Evolutionary conservation across 129 eudicot species (phyloP), one percentile per base, ranked within the genome.

Genomic region (Tagetes patula): DNA sequence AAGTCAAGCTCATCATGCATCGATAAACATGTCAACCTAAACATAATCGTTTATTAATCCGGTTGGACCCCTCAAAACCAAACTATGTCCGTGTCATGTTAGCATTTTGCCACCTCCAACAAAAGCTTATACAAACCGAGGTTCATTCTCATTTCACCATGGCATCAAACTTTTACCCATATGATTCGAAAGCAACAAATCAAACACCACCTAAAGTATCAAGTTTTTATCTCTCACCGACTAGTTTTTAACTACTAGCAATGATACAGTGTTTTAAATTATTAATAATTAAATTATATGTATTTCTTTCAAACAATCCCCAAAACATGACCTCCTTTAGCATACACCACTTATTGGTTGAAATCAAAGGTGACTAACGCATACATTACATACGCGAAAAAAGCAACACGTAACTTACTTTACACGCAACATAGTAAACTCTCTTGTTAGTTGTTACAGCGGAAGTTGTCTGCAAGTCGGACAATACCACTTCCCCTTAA

Each of bases 401-500:
- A 11, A n/a, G 0, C 8, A 0, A 61, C 45, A 36, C 30, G 4
- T 36, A 61, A 61, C 37, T 4, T 36, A 36, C n/a, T 14, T 59
- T 56, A 56, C 34, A 55, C 33, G 20, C 68, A 34, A 58, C 33
- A 8, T 55, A 11, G 27, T 3, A 12, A 77, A 61, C 45, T 30
- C 58, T 61, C 67, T 11, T 36, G 20, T 67, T 67, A 79, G 54
- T 11, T 36, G 20, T 67, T 67, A 79, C 62, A 55, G 36, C 2
- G 84, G 89, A 56, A 81, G 75, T 63, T 86, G 89, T 82, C 85
- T 80, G 87, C 98, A 94, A n/a, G 98, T 88, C 14, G 98, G 98
- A 72, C 98, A 94, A 77, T 81, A 94, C 97, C 98, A 94, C 85
- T 94, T 90, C 64, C 97, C 98, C 84, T 88, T 88, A 69, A 90